Conservation (phyloP, 257 asterid genomes). For the Primulina tabacum region DNA sequence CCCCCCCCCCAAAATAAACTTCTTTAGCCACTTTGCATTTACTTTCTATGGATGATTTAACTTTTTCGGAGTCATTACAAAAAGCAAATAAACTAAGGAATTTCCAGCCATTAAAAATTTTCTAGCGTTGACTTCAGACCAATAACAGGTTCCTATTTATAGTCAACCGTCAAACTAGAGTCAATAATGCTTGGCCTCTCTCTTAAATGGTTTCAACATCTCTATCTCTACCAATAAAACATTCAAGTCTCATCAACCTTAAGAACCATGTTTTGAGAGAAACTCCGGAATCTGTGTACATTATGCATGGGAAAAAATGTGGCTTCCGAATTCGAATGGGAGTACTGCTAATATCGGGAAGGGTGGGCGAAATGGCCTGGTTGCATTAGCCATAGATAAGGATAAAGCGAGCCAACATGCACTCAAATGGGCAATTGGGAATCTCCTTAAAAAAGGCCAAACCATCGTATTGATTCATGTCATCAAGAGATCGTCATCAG, state of each 20-base stretch:
- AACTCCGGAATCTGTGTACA: neutral
- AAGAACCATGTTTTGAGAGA: neutral
- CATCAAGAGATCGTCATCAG: conserved; percentile 26
- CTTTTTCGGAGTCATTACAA: no score
- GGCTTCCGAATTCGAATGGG: conserved; percentile 40
- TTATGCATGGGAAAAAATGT: conserved; percentile 40
- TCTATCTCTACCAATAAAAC: neutral
- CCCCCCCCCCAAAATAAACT: no score
- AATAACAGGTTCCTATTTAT: neutral
- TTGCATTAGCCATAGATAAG: conserved; percentile 85
- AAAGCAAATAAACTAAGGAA: no score
- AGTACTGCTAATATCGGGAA: conserved; percentile 12
- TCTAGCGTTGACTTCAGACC: neutral
- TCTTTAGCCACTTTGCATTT: no score
- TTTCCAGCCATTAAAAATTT: no score
- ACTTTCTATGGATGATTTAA: no score
- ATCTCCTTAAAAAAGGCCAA: conserved; percentile 70
- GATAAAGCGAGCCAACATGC: conserved; percentile 89
- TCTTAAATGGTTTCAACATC: neutral
- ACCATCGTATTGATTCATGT: conserved; percentile 81
- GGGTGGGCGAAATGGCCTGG: conserved; percentile 52
- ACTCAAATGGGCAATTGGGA: conserved; percentile 70
- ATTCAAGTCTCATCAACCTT: neutral
- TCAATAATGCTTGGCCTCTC: neutral
- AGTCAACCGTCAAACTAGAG: neutral